phyloP scores from a whole-genome alignment of 1,284 basidiomycete genomes.

The Irpex sp. region DNA sequence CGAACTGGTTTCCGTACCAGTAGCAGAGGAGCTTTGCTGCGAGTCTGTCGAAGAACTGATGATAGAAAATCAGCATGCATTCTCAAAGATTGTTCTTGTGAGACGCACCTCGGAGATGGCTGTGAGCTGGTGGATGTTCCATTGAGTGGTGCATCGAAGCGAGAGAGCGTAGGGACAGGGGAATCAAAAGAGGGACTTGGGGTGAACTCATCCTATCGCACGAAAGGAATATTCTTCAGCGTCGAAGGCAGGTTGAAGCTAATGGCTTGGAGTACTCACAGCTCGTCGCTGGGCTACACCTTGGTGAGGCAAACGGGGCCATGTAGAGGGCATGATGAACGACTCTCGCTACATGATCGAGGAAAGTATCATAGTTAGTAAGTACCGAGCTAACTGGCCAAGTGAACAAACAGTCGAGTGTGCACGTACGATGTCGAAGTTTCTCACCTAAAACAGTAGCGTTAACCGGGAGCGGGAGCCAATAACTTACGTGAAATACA shows the following conservation, averaged over 20 bases:
- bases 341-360: neutral
- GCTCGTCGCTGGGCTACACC: neutral
- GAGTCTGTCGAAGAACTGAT: neutral
- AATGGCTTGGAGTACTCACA: neutral
- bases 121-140: neutral
- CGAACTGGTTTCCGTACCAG: neutral
- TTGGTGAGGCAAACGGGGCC: neutral
- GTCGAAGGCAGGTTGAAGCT: neutral
- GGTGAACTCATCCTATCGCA: neutral
- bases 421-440: neutral
- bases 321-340: neutral
- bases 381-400: neutral
- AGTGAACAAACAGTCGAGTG: neutral
- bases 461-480: neutral
- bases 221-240: neutral
- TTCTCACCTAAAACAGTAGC: neutral
- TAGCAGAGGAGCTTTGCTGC: neutral
- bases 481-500: neutral
- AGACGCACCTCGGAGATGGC: neutral
- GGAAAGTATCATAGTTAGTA: neutral
- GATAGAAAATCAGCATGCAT: neutral
- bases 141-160: neutral
- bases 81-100: neutral
- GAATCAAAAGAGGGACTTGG: neutral
- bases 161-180: neutral